Evolutionary conservation across 2,329 filamentous ascomycete genomes (phyloP).

Genomic region (Furcasterigmium sp.): DNA sequence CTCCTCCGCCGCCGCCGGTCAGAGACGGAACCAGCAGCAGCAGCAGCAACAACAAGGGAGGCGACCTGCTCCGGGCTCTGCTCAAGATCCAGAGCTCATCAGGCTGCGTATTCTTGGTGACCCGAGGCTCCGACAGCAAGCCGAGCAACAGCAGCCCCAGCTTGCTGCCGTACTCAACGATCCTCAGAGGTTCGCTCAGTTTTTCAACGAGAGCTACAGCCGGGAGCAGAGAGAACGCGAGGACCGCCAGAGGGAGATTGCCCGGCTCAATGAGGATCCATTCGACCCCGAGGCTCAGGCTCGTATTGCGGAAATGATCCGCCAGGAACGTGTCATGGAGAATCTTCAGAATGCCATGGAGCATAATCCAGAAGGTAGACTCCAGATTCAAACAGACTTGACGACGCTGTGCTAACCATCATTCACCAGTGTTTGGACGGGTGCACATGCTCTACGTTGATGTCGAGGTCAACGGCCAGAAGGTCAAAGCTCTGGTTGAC

Average conservation of each 20-base stretch:
- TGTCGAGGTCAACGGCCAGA: slow-evolving; percentile 88
- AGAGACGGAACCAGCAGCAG: slow-evolving; percentile 27
- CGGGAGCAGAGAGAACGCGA: slow-evolving; percentile 67
- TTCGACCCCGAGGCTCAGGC: slow-evolving; percentile 89
- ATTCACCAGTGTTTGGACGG: slow-evolving; percentile 75
- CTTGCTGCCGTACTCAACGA: slow-evolving; percentile 74
- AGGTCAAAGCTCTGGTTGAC: slow-evolving; percentile 93
- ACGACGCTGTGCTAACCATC: slow-evolving; percentile 2
- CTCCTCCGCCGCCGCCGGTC: slow-evolving; percentile 34
- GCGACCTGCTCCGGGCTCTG: slow-evolving; percentile 17
- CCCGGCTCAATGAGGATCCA: slow-evolving; percentile 83
- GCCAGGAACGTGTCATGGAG: slow-evolving; percentile 88
- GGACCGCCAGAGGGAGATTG: slow-evolving; percentile 78
- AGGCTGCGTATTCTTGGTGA: slow-evolving; percentile 80
- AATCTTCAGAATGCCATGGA: slow-evolving; percentile 96
- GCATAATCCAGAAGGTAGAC: slow-evolving; percentile 88
- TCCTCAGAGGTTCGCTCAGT: slow-evolving; percentile 67
- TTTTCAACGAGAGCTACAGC: slow-evolving; percentile 63
- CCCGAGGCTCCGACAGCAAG: slow-evolving; percentile 64
- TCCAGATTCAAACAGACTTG: background rate
- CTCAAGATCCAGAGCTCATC: slow-evolving; percentile 72
- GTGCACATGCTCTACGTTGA: slow-evolving; percentile 97
- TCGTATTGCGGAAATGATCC: slow-evolving; percentile 95
- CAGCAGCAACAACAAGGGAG: slow-evolving; percentile 23
- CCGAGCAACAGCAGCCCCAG: slow-evolving; percentile 68